These are phyloP conservation scores for Hamamelis virginiana DNA, from an alignment of 164 flowering plant genomes.

Conservation along the genomic window DNA sequence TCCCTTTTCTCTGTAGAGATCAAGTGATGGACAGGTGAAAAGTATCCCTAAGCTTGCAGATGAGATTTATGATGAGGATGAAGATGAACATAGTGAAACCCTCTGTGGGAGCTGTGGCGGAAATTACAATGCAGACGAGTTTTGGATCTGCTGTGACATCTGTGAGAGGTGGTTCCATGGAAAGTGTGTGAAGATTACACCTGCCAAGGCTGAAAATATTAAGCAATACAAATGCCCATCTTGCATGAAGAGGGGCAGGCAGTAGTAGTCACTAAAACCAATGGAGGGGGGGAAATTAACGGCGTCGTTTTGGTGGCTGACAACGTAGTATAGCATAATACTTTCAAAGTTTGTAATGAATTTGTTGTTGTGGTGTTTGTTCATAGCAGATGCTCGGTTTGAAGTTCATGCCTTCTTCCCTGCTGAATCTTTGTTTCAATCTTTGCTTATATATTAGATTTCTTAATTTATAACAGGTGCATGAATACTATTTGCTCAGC, in stretches of 20 bases:
- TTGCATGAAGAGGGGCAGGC: constrained; percentile 75
- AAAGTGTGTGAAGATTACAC: constrained; percentile 93
- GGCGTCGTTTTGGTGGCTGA: constrained; percentile 25
- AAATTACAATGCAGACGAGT: constrained; percentile 78
- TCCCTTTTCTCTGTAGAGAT: constrained; percentile 44
- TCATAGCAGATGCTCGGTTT: constrained; percentile 9
- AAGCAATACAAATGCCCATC: constrained; percentile 97
- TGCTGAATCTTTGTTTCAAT: constrained; percentile 5
- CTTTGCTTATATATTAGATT: constrained; percentile 2
- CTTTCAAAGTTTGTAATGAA: constrained; percentile 11
- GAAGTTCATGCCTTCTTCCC: constrained; percentile 10
- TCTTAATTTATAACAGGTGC: constrained; percentile 9
- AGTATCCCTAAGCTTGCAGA: constrained; percentile 60
- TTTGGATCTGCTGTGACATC: constrained; percentile 88
- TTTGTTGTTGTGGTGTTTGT: constrained; percentile 15
- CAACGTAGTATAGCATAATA: constrained; percentile 31
- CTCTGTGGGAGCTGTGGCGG: constrained; percentile 93
- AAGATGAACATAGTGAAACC: constrained; percentile 86
- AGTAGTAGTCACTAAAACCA: constrained; percentile 29
- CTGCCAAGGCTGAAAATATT: constrained; percentile 86
- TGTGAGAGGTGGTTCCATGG: constrained; percentile 95
- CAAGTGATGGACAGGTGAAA: constrained; percentile 74
- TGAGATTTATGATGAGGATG: constrained; percentile 72
- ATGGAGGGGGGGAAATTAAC: constrained; percentile 7
- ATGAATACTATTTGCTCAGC: constrained; percentile 8